Base-by-base conservation (phyloP, 176 grass and related monocot genomes). In the Aegilops tauschii region DNA sequence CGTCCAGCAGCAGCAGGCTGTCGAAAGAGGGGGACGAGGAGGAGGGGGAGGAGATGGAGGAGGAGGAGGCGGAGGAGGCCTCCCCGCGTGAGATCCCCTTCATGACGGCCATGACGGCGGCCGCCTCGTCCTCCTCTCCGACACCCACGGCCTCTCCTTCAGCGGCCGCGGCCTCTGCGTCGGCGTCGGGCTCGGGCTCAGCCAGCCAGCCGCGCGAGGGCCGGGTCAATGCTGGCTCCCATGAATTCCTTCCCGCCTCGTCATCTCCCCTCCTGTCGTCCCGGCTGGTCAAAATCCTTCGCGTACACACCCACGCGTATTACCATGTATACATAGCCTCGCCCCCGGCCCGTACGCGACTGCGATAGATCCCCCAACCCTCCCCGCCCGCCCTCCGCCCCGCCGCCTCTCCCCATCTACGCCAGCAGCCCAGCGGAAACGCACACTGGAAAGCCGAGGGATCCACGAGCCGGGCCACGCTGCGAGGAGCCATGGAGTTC, bases 11-110 rank as follows among this genome's bases (percentile, higher is more conserved):
- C 85, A 73, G 82, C 82, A 85, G 90, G 90, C 44, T 92, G 56
- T 78, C 90, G 0, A 88, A 72, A 77, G 86, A 79, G 40, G 84
- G 69, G 76, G 81, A 81, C 0, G 89, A 83, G 27, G 85, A 84
- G 40, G 69, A 77, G 20, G 1, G 14, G 31, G 30, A 76, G 9
- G 61, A 84, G 23, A 44, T 80, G 16, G 88, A 86, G 7, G 84
- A 83, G 5, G 83, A 84, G 2, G 80, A 67, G 18, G 80, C 2
- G n/a, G 73, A 76, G 3, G 83, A 61, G 63, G 30, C 86, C 32
- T 85, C 90, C 25, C 78, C 63, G 44, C 65, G 85, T 36, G 86
- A 87, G 73, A 89, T 92, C 82, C 83, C 79, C 39, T 89, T 93
- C 61, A 86, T 90, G 75, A 79, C 81, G 54, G 44, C 78, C 20